Base-by-base conservation (phyloP, 2,329 filamentous ascomycete genomes). In the Coniella vitis region DNA sequence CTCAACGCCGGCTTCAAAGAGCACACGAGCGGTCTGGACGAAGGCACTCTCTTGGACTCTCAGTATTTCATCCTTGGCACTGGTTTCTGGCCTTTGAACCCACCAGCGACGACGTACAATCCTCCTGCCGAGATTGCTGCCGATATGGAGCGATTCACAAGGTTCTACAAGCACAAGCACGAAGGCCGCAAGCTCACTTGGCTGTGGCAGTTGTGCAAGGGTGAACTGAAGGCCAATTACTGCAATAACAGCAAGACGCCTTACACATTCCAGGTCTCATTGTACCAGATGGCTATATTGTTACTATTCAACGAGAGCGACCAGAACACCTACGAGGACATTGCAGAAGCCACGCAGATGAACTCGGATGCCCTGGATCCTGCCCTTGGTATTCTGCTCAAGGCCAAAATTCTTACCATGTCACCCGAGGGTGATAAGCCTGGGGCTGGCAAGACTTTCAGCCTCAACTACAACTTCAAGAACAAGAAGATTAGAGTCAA, bases 401-500 rank as follows among this genome's bases (percentile, higher is more conserved):
- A 96, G 73, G 90, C 93, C 54, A 96, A 91, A 72, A 87, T 98
- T 38, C 74, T 98, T 40, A 74, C 79, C 40, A 78, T 88, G 58
- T 77, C 75, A 31, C 83, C 86, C 0, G 83, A 86, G 31, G 79
- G 82, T 34, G 83, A 83, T 47, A 93, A 94, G 68, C 79, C 86
- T 2, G 86, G 83, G 12, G 76, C 86, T 1, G 88, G 87, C 38
- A 90, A 88, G 52, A 82, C 76, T 0, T 96, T 94, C 69, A 76
- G 77, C 40, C 76, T 98, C 53, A 98, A 98, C 70, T 86, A 90
- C 57, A 87, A 90, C 63, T 97, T 97, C 76, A 96, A 95, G 78
- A 90, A 84, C 73, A 98, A 98, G 78, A 98, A 97, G 76, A 84
- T 96, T 59, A 90, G 95, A 62, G 84, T 97, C 60, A 98, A 98